These are phyloP conservation scores for Epithele typhae DNA, from an alignment of 768 basidiomycete species.

Conservation along the genomic window DNA sequence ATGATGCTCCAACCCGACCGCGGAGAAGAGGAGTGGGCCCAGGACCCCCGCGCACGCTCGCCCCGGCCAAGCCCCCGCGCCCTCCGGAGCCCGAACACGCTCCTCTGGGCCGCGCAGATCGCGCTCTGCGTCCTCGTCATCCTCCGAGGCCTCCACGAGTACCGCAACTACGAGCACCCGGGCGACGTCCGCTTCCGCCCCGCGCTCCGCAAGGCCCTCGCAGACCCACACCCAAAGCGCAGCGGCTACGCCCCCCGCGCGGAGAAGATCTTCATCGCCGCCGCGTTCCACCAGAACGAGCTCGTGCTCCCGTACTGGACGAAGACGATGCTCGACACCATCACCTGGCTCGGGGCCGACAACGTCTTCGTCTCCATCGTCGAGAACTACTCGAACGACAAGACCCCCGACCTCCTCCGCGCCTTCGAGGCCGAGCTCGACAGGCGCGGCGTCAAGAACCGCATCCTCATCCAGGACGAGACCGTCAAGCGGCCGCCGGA, in stretches of 20 bases:
- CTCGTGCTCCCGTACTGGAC: constrained; percentile 41
- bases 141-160: constrained; percentile 4
- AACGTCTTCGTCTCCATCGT: constrained; percentile 41
- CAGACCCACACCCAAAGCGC: constrained; percentile 11
- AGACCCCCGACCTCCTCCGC: constrained; percentile 28
- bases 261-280: constrained; percentile 21
- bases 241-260: constrained; percentile 18
- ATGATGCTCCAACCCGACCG: background rate
- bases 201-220: constrained; percentile 18
- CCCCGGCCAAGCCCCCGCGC: background rate
- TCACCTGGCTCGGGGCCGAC: constrained; percentile 36
- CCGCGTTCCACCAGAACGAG: constrained; percentile 35
- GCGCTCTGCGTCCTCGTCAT: constrained; percentile 7
- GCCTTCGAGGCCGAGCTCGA: constrained; percentile 23
- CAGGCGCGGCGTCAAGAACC: constrained; percentile 22
- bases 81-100: background rate
- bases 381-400: constrained; percentile 35
- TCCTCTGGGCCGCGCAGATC: background rate
- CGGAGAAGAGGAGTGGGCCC: background rate
- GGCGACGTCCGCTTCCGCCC: constrained; percentile 23
- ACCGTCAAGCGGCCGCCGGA: constrained; percentile 20
- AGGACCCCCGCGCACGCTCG: background rate
- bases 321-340: constrained; percentile 28
- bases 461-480: constrained; percentile 27
- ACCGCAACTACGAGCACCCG: constrained; percentile 21